Conservation (phyloP, 2,329 filamentous ascomycete genomes). For the Aureobasidium subglaciale region DNA sequence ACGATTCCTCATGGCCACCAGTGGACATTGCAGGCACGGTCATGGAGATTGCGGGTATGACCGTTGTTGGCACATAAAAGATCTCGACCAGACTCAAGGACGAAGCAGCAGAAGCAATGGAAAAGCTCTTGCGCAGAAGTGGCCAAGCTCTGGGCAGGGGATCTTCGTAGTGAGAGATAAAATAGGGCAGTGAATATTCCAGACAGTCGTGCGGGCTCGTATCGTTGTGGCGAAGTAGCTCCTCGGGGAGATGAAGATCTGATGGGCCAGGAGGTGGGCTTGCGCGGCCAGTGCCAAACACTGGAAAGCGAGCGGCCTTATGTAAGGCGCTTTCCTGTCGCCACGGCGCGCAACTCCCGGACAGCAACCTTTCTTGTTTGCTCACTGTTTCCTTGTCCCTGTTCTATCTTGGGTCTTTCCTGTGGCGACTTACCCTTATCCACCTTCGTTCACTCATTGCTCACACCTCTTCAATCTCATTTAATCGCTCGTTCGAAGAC, state of each 20-base stretch:
- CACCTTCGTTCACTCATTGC: conserved; percentile 14
- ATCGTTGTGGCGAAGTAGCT: conserved; percentile 14
- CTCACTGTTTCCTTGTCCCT: not conserved
- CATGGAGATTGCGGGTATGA: not conserved
- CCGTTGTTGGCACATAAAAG: not conserved
- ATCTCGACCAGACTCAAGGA: not conserved
- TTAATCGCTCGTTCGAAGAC: conserved; percentile 8
- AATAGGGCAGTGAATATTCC: conserved; percentile 9
- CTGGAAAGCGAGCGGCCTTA: not conserved
- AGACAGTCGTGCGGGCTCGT: conserved; percentile 9
- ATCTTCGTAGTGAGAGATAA: not conserved
- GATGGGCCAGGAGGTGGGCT: conserved; percentile 12
- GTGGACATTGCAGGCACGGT: conserved; percentile 4
- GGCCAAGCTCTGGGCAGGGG: conserved; percentile 9
- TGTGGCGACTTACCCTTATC: not conserved
- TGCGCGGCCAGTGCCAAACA: conserved; percentile 13
- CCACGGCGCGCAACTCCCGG: conserved; percentile 5
- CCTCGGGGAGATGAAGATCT: conserved; percentile 13
- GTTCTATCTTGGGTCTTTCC: not conserved
- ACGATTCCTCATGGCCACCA: not conserved
- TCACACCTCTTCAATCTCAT: not conserved
- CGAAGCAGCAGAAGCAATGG: conserved; percentile 11
- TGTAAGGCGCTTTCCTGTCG: conserved; percentile 9
- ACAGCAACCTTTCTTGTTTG: conserved; percentile 6
- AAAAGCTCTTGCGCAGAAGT: not conserved